A percentile compares a stretch with the other conserved stretches of the same genome.
phyloP scores from a whole-genome alignment of 228 moss, liverwort and hornwort species.

The Sphagnum fallax region DNA sequence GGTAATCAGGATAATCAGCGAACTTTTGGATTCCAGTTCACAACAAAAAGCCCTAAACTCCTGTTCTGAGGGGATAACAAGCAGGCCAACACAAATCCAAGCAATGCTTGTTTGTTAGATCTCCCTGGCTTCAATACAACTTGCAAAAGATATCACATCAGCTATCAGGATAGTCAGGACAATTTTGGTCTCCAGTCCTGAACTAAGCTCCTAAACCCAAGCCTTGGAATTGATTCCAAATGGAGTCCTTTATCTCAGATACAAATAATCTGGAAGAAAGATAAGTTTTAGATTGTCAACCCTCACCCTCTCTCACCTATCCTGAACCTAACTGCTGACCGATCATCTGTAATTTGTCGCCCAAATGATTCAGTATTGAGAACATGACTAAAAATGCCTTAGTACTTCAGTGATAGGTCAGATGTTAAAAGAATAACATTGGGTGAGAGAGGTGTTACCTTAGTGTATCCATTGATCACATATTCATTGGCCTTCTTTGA shows the following conservation, averaged over 20 bases:
- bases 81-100: constrained; percentile 70
- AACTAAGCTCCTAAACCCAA: neutral
- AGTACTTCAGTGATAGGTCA: too few species aligned
- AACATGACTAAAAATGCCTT: too few species aligned
- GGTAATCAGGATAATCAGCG: too few species aligned
- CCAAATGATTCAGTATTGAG: too few species aligned
- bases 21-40: too few species aligned
- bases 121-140: constrained; percentile 67
- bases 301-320: too few species aligned
- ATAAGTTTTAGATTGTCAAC: neutral
- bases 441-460: constrained; percentile 19
- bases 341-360: too few species aligned
- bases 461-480: constrained; percentile 84
- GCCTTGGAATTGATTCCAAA: neutral
- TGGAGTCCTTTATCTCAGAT: neutral
- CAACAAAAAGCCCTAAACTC: neutral
- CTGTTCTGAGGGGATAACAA: constrained; percentile 30
- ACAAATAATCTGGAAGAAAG: neutral
- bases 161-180: neutral
- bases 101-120: constrained; percentile 79
- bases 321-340: too few species aligned
- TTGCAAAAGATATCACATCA: neutral
- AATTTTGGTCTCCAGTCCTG: too few species aligned
- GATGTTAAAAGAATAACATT: too few species aligned
- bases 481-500: constrained; percentile 57